phyloP scores from a whole-genome alignment of 2,329 filamentous ascomycete species.

The Monilinia fructigena region DNA sequence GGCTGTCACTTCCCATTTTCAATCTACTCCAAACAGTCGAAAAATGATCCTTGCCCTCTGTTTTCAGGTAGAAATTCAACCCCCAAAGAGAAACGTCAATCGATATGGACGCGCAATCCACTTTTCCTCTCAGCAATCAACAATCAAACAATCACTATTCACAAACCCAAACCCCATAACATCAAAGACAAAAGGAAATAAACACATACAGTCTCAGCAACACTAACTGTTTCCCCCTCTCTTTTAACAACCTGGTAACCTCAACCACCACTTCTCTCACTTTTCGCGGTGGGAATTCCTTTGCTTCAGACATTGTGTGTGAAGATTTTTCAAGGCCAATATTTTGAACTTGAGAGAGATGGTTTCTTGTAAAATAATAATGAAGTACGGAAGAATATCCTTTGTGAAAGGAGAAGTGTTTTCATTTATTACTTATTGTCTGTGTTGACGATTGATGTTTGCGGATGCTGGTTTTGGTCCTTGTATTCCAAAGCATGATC shows the following conservation, averaged over 20 bases:
- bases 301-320: constrained; percentile 8
- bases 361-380: background rate
- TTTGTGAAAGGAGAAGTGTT: background rate
- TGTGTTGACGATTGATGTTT: background rate
- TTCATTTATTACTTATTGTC: constrained; percentile 15
- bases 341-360: background rate
- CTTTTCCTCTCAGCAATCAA: background rate
- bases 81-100: background rate
- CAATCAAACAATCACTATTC: background rate
- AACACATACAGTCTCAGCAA: constrained; percentile 57
- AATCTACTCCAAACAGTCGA: no score
- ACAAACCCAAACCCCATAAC: background rate
- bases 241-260: constrained; percentile 53
- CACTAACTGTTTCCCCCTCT: constrained; percentile 55
- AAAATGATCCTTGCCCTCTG: background rate
- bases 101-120: background rate
- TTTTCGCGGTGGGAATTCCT: constrained; percentile 35
- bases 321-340: background rate
- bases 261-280: constrained; percentile 42
- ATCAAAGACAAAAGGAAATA: background rate
- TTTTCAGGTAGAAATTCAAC: background rate
- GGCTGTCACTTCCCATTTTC: background rate
- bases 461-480: background rate
- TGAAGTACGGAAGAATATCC: background rate
- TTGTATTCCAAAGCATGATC: constrained; percentile 22